Evolutionary conservation across 768 basidiomycete genomes (phyloP).

Genomic region (Podaxis sp.): DNA sequence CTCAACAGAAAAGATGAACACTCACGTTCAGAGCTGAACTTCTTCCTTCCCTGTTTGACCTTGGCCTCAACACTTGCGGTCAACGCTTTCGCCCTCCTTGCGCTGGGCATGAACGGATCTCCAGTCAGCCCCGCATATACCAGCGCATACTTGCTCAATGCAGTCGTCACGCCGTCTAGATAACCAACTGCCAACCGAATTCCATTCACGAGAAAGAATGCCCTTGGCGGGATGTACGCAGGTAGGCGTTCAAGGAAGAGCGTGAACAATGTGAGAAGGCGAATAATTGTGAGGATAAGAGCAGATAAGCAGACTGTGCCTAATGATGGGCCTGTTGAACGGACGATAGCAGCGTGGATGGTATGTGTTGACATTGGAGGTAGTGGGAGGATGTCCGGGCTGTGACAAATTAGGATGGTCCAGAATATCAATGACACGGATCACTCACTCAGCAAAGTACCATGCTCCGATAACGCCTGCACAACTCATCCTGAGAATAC

Average conservation of each 20-base stretch:
- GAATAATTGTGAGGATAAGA: conserved; percentile 69
- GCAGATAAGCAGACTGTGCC: conserved; percentile 78
- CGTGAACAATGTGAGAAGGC: conserved; percentile 47
- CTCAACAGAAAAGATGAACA: conserved; percentile 6
- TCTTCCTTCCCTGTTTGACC: conserved; percentile 20
- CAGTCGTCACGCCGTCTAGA: conserved; percentile 48
- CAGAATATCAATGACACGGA: background rate
- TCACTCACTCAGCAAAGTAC: conserved; percentile 68
- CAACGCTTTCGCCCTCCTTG: conserved; percentile 45
- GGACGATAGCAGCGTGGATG: conserved; percentile 72
- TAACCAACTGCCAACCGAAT: conserved; percentile 48
- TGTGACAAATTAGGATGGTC: conserved; percentile 8
- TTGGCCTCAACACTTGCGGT: conserved; percentile 27
- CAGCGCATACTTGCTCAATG: conserved; percentile 56
- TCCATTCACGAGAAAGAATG: conserved; percentile 40
- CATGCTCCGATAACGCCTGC: conserved; percentile 87
- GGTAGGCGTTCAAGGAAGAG: conserved; percentile 54
- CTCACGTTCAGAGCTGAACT: conserved; percentile 59
- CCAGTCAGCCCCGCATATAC: conserved; percentile 77
- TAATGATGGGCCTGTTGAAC: conserved; percentile 77
- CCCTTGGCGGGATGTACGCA: conserved; percentile 41
- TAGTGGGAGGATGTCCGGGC: conserved; percentile 34
- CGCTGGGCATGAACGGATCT: conserved; percentile 57
- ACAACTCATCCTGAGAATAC: conserved; percentile 68
- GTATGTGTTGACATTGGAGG: conserved; percentile 61